A percentile compares a stretch with the other conserved stretches of the same genome.
Conservation (phyloP, 257 asterid species). For the Scutellaria galericulata region DNA sequence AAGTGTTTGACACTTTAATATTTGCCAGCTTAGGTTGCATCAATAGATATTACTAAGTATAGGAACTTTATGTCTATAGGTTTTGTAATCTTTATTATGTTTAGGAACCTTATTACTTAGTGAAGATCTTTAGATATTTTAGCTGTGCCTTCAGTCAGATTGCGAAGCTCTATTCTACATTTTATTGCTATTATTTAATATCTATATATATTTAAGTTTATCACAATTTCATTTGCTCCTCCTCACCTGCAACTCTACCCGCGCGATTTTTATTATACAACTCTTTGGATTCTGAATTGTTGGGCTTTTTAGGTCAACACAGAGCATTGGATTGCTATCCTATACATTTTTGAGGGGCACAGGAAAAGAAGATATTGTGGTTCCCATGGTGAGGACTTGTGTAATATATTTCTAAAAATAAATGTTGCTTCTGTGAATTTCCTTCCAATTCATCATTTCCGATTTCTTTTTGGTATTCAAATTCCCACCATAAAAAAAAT, state of each 20-base stretch:
- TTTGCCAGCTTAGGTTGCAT: too few relatives aligned
- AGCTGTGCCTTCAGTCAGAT: conserved; percentile 8
- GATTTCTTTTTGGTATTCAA: not conserved
- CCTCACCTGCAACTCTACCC: not conserved
- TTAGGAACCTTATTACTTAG: not conserved
- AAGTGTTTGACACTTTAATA: too few relatives aligned
- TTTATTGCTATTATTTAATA: not conserved
- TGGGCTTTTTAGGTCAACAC: conserved; percentile 60
- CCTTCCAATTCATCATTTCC: conserved; percentile 11
- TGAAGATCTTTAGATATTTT: too few relatives aligned
- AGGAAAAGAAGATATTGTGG: conserved; percentile 86
- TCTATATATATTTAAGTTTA: not conserved
- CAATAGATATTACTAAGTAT: too few relatives aligned
- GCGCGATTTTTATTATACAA: conserved; percentile 22
- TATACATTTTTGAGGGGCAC: conserved; percentile 82
- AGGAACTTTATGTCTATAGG: too few relatives aligned
- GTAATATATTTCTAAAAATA: conserved; percentile 1
- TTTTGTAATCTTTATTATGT: too few relatives aligned
- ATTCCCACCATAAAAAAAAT: not conserved
- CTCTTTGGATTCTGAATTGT: conserved; percentile 24
- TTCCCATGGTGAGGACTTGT: conserved; percentile 76
- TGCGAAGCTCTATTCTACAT: not conserved
- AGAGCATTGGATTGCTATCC: conserved; percentile 88
- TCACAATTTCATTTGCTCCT: not conserved
- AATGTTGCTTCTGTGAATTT: conserved; percentile 11